phyloP scores from a whole-genome alignment of 2,329 filamentous ascomycete genomes.

The Monilinia laxa region DNA sequence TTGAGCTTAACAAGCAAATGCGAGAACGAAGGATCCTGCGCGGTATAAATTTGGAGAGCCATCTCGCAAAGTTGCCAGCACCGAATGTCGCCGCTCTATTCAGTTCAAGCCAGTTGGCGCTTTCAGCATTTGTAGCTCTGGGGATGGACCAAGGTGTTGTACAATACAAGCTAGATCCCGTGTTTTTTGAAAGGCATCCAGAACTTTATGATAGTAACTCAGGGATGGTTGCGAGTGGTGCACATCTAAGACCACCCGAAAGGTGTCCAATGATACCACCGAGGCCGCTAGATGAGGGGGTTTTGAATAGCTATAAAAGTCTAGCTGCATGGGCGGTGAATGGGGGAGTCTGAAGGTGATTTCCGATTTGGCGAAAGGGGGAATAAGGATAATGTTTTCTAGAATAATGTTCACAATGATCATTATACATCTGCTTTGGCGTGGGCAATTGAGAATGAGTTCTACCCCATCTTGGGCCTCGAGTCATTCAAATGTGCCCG shows the following conservation, averaged over 20 bases:
- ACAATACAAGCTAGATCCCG: slow-evolving; percentile 15
- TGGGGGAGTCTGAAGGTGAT: background rate
- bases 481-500: background rate
- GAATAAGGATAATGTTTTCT: background rate
- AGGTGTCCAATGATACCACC: background rate
- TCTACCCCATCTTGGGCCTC: too few species aligned
- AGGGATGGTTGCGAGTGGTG: slow-evolving; percentile 11
- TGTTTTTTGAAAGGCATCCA: slow-evolving; percentile 19
- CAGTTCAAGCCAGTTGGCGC: background rate
- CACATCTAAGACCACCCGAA: slow-evolving; percentile 7
- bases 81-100: slow-evolving; percentile 14
- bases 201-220: slow-evolving; percentile 19
- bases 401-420: background rate
- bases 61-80: slow-evolving; percentile 10
- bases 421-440: background rate
- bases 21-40: background rate
- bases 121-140: slow-evolving; percentile 8
- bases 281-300: background rate
- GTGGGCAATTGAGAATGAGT: background rate
- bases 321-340: slow-evolving; percentile 7
- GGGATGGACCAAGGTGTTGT: slow-evolving; percentile 7
- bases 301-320: background rate
- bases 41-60: background rate
- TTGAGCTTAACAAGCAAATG: slow-evolving; percentile 11
- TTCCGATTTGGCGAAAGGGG: background rate